A percentile compares a stretch with the other conserved stretches of the same genome.
phyloP scores from a whole-genome alignment of 2,329 filamentous ascomycete genomes.

The Trichophyton simii region DNA sequence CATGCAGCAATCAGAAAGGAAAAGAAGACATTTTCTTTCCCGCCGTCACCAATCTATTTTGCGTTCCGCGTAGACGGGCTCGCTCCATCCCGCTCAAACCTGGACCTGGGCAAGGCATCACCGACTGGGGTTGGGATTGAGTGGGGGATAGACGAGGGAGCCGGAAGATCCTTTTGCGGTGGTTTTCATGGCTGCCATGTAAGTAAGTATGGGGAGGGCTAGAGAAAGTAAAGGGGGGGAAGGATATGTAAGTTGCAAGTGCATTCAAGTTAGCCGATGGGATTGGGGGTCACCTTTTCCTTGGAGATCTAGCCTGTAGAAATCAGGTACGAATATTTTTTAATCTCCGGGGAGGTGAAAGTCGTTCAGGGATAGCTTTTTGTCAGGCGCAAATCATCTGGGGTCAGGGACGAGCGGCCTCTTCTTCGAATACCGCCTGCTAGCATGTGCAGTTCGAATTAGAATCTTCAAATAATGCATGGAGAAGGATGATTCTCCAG shows the following conservation, averaged over 20 bases:
- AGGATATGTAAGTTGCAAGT: too few relatives aligned
- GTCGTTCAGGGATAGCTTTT: background rate
- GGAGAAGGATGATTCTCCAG: background rate
- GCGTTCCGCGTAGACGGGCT: constrained; percentile 3
- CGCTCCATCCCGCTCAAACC: background rate
- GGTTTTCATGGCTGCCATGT: too few relatives aligned
- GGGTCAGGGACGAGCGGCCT: background rate
- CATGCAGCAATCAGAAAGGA: background rate
- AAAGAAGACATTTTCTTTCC: background rate
- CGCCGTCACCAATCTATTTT: background rate
- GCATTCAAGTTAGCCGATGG: background rate
- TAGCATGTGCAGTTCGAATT: background rate
- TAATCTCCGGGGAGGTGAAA: constrained; percentile 2
- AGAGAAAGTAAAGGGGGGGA: too few relatives aligned
- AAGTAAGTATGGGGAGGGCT: too few relatives aligned
- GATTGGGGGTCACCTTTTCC: background rate
- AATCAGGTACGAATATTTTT: constrained; percentile 3
- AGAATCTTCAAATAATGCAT: background rate
- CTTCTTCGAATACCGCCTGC: background rate
- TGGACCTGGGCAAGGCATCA: background rate
- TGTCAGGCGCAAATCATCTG: background rate
- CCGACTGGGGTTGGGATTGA: background rate
- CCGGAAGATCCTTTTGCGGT: background rate
- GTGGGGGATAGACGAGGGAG: background rate
- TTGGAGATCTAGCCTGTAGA: background rate